Conservation (phyloP, 1,139 yeast genomes). For the Blastobotrys arbuscula region DNA sequence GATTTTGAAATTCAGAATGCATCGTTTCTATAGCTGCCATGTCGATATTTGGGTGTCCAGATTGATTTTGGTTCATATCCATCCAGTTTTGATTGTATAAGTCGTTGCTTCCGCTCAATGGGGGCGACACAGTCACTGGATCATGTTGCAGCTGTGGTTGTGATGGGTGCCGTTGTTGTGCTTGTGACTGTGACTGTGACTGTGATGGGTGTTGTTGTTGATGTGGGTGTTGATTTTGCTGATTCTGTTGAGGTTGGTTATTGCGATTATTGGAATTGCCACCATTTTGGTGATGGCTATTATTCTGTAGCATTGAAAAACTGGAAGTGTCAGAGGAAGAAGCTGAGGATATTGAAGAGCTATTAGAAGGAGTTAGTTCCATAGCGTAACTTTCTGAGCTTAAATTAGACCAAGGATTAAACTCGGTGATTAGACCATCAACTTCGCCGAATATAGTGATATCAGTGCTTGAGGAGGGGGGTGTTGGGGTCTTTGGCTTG, state of each 20-base stretch:
- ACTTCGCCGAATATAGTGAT: slow-evolving; percentile 1
- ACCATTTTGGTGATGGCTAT: neutral
- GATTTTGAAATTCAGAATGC: neutral
- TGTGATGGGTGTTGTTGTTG: neutral
- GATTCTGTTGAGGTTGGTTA: no score
- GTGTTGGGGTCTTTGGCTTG: neutral
- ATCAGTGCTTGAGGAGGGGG: neutral
- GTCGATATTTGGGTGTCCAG: neutral
- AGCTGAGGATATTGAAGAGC: neutral
- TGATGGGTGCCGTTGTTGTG: neutral
- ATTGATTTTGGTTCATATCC: neutral
- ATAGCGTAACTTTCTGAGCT: slow-evolving; percentile 3
- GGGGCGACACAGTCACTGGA: slow-evolving; percentile 1
- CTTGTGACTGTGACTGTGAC: no score
- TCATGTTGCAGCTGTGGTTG: neutral
- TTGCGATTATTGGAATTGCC: neutral
- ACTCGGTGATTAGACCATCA: slow-evolving; percentile 5
- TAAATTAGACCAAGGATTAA: slow-evolving; percentile 2
- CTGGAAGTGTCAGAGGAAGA: neutral
- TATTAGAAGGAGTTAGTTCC: slow-evolving; percentile 6
- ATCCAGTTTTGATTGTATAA: no score
- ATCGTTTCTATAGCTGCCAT: neutral
- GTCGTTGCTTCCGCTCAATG: slow-evolving; percentile 3
- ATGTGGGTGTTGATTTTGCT: neutral
- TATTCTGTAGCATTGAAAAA: neutral